Evolutionary conservation across 129 eudicot species (phyloP), one percentile per base, ranked within the genome.

Genomic region (Escallonia rubra): DNA sequence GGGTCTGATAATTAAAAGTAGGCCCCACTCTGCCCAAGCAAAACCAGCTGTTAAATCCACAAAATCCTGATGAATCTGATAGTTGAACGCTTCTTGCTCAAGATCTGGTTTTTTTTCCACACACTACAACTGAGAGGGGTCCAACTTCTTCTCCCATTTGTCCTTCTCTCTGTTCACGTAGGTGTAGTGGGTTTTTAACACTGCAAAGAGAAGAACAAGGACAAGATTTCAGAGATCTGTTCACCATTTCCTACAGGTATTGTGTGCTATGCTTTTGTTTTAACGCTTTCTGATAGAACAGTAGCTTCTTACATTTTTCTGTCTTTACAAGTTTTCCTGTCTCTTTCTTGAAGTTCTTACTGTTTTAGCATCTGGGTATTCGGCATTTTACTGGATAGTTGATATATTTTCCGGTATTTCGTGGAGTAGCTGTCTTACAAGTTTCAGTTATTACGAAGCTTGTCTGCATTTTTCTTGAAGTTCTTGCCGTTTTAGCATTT

Each of bases 141-240:
- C 65, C 61, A 64, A 59, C 72, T 14, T 45, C 67, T 64, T 48
- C 43, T 69, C 62, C 62, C 63, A 66, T 64, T 67, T 41, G 46
- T 65, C 55, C 65, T 67, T 66, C 40, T 64, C 11, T 43, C 42
- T 34, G 43, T 69, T 16, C 61, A 15, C 56, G 61, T 46, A 68
- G 57, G 38, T 6, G 11, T 38, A 10, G 34, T 23, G 34, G 34
- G 34, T 23, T 23, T 23, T 23, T 23, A 1, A 23, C 51, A 55
- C 57, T 59, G 15, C 56, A 71, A 13, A 45, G 63, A 52, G 14
- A 60, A 15, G 46, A 45, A 11, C 40, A 68, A 56, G 23, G 56
- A 53, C 53, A 48, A 14, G 47, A 70, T 57, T 64, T 6, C 66
- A 59, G 70, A 80, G 91, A 85, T 88, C 87, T 85, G 74, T 53